Evolutionary conservation across 2,329 filamentous ascomycete genomes (phyloP).

Genomic region (Paramyrothecium roridum): DNA sequence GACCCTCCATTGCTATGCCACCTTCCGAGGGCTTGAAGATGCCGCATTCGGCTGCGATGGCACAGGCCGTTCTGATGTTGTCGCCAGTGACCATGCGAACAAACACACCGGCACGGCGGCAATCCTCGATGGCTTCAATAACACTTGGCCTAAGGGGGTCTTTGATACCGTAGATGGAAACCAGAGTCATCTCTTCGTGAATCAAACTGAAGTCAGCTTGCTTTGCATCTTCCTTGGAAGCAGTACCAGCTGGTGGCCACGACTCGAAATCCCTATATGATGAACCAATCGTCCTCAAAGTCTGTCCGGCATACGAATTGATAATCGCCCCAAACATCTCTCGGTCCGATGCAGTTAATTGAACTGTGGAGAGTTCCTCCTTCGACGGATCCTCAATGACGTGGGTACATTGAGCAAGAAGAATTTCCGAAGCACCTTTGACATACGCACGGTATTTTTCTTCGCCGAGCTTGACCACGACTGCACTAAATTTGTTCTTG

Average conservation of each 20-base stretch:
- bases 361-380: not conserved
- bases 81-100: slow-evolving; percentile 59
- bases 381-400: not conserved
- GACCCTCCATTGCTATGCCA: slow-evolving; percentile 56
- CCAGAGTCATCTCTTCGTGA: slow-evolving; percentile 30
- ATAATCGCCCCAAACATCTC: slow-evolving; percentile 36
- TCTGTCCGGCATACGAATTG: slow-evolving; percentile 55
- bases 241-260: slow-evolving; percentile 65
- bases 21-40: slow-evolving; percentile 47
- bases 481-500: slow-evolving; percentile 50
- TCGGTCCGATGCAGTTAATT: not conserved
- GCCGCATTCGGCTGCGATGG: slow-evolving; percentile 37
- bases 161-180: slow-evolving; percentile 55
- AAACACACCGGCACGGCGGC: slow-evolving; percentile 61
- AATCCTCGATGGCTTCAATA: slow-evolving; percentile 56
- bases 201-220: slow-evolving; percentile 49
- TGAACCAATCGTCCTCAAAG: slow-evolving; percentile 71
- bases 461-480: slow-evolving; percentile 37
- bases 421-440: slow-evolving; percentile 55
- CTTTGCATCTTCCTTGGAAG: slow-evolving; percentile 49
- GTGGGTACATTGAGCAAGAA: slow-evolving; percentile 36
- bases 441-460: slow-evolving; percentile 42
- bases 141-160: slow-evolving; percentile 62
- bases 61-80: slow-evolving; percentile 35
- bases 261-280: slow-evolving; percentile 66